Conservation (phyloP, 1,139 yeast genomes). For the Arxiozyma heterogenica region DNA sequence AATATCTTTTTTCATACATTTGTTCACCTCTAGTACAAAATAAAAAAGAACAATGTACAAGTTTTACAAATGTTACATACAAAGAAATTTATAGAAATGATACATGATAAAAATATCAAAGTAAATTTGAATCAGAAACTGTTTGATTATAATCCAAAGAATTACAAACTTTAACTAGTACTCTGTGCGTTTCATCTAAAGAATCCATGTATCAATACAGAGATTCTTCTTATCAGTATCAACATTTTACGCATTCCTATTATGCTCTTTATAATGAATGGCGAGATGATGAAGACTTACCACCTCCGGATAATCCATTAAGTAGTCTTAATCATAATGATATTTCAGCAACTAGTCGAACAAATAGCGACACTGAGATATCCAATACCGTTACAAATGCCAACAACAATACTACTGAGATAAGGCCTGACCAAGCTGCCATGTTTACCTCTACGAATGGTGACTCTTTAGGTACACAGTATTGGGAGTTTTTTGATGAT, state of each 20-base stretch:
- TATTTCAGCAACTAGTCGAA: conserved; percentile 1
- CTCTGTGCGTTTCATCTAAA: neutral
- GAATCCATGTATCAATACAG: conserved; percentile 9
- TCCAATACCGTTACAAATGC: neutral
- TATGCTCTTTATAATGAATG: conserved; percentile 22
- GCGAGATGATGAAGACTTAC: conserved; percentile 21
- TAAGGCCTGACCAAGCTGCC: neutral
- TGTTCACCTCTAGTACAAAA: too few species aligned
- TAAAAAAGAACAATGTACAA: too few species aligned
- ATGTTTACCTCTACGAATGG: neutral
- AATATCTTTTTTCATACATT: too few species aligned
- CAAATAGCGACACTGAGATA: neutral
- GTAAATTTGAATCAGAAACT: too few species aligned
- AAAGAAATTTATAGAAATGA: too few species aligned
- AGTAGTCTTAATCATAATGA: conserved; percentile 3
- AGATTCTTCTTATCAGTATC: conserved; percentile 17
- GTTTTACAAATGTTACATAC: too few species aligned
- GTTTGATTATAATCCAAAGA: neutral
- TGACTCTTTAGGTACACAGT: conserved; percentile 5
- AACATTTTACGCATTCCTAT: conserved; percentile 15
- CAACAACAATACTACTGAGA: neutral
- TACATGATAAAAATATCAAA: too few species aligned
- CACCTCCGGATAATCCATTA: conserved; percentile 18
- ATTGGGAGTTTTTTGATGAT: conserved; percentile 24
- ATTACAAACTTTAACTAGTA: neutral